Conservation (phyloP, 1,139 yeast species). For the Lodderomyces margitis region DNA sequence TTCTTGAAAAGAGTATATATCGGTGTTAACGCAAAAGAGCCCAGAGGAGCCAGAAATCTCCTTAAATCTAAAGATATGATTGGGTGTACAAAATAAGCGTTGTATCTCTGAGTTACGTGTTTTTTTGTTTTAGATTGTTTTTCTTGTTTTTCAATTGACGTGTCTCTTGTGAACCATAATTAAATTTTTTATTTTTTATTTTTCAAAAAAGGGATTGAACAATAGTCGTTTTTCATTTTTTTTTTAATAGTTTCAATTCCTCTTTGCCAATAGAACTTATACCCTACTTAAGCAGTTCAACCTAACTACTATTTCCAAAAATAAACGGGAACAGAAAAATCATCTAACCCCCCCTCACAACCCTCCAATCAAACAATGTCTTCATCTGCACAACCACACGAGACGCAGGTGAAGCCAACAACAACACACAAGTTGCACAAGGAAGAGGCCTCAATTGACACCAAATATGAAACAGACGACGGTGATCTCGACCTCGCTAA, state of each 20-base stretch:
- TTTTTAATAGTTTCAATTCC: background rate
- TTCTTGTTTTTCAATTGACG: background rate
- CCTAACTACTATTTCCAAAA: constrained; percentile 1
- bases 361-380: constrained; percentile 24
- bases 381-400: constrained; percentile 25
- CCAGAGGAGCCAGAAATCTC: background rate
- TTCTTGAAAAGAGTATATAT: too few species aligned
- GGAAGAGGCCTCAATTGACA: constrained; percentile 9
- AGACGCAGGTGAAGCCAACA: constrained; percentile 16
- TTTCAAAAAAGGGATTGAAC: background rate
- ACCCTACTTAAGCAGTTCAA: too few species aligned
- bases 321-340: background rate
- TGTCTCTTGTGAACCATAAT: background rate
- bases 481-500: constrained; percentile 25
- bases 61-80: background rate
- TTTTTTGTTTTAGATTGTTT: background rate
- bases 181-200: background rate
- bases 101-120: background rate
- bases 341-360: too few species aligned
- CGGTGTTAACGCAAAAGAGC: background rate
- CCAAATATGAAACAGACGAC: constrained; percentile 16
- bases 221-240: background rate
- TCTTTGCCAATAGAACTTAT: too few species aligned
- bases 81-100: background rate
- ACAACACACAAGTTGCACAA: constrained; percentile 3